Conservation (phyloP, 176 grass and related monocot species). For the Pontederia crassipes region DNA sequence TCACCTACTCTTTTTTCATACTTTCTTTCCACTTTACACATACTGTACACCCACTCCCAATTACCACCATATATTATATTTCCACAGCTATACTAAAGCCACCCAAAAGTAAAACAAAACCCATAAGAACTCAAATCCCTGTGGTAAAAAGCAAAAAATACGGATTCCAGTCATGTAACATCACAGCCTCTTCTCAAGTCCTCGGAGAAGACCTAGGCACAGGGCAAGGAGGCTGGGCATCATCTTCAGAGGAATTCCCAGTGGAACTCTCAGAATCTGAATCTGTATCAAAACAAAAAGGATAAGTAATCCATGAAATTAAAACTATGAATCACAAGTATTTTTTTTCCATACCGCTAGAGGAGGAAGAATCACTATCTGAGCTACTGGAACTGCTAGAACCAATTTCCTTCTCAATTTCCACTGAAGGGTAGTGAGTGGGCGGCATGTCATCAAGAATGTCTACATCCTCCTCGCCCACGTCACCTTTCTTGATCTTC, state of each 20-base stretch:
- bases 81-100: no score
- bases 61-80: no score
- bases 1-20: no score
- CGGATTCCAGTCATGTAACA: no score
- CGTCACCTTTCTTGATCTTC: conserved; percentile 22
- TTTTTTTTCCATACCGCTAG: conserved; percentile 49
- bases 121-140: no score
- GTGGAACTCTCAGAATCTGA: conserved; percentile 57
- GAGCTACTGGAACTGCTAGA: conserved; percentile 52
- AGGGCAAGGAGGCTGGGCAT: no score
- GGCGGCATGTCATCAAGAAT: conserved; percentile 82
- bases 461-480: conserved; percentile 77
- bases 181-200: no score
- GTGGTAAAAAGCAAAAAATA: no score
- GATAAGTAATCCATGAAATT: neutral
- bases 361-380: conserved; percentile 42
- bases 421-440: conserved; percentile 60
- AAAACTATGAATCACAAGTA: neutral
- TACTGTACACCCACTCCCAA: no score
- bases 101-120: no score
- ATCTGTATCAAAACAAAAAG: conserved; percentile 23
- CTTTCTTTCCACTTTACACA: no score
- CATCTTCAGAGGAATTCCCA: conserved; percentile 34
- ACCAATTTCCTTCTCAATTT: conserved; percentile 61
- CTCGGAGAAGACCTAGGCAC: no score